These are phyloP conservation scores for Schizophyllum commune DNA, from an alignment of 1,284 basidiomycete genomes.

Conservation along the genomic window DNA sequence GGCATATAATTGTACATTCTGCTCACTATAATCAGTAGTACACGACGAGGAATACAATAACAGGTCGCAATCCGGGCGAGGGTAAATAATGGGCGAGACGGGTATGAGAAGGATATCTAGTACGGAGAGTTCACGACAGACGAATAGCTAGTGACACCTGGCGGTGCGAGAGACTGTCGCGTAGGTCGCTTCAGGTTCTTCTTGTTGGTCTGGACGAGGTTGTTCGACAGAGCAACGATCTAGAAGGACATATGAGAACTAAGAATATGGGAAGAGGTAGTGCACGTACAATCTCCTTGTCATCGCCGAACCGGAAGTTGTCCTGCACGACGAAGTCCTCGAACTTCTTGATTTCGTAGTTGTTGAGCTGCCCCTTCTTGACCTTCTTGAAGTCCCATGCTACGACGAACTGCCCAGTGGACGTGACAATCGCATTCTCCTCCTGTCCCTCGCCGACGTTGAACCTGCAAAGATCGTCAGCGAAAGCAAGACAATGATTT, in stretches of 20 bases:
- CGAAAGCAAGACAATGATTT: not conserved
- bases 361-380: constrained; percentile 84
- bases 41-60: not conserved
- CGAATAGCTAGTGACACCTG: constrained; percentile 43
- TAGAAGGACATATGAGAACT: constrained; percentile 21
- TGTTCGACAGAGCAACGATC: constrained; percentile 93
- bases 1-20: not conserved
- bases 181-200: constrained; percentile 83
- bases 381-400: constrained; percentile 96
- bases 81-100: not conserved
- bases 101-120: constrained; percentile 24
- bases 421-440: constrained; percentile 96
- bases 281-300: constrained; percentile 80
- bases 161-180: constrained; percentile 65
- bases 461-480: constrained; percentile 50
- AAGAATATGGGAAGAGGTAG: constrained; percentile 2
- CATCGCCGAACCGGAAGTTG: constrained; percentile 93
- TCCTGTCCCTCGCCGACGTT: constrained; percentile 82
- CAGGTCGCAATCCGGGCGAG: not conserved
- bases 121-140: constrained; percentile 68
- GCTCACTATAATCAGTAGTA: not conserved
- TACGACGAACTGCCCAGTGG: constrained; percentile 91
- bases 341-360: constrained; percentile 96
- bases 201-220: constrained; percentile 93
- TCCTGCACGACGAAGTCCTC: constrained; percentile 94